Conservation (phyloP, 305 asterid genomes). For the Solanum hybrid region DNA sequence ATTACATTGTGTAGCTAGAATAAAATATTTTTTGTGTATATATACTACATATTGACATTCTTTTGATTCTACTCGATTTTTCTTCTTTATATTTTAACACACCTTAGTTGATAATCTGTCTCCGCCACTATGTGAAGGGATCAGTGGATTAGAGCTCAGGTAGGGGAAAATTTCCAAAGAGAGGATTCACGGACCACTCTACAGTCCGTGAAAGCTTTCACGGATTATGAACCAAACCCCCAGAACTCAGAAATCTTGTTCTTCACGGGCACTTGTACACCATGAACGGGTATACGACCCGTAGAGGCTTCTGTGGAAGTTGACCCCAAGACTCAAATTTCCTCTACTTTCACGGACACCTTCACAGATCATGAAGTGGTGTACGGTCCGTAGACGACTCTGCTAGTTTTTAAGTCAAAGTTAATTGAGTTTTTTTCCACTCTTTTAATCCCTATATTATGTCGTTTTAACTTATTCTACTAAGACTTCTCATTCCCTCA, state of each 20-base stretch:
- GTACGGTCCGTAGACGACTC: neutral
- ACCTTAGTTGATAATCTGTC: too few species aligned
- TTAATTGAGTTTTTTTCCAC: neutral
- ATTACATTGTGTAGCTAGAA: too few species aligned
- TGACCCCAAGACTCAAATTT: neutral
- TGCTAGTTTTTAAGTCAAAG: neutral
- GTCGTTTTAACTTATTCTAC: neutral
- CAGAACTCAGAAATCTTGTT: neutral
- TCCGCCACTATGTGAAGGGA: neutral
- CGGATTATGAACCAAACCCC: neutral
- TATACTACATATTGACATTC: too few species aligned
- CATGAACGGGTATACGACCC: too few species aligned
- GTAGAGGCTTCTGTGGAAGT: neutral
- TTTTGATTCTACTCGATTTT: too few species aligned
- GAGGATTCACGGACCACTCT: neutral
- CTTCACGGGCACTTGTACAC: neutral
- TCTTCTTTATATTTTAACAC: too few species aligned
- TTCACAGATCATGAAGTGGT: neutral
- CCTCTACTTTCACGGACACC: neutral
- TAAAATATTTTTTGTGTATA: too few species aligned
- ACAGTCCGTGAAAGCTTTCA: neutral
- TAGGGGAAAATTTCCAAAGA: neutral
- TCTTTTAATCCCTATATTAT: neutral
- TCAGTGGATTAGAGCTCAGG: neutral
- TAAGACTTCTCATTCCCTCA: neutral